phyloP scores from a whole-genome alignment of 139 green algal species.

The Micractinium conductrix region DNA sequence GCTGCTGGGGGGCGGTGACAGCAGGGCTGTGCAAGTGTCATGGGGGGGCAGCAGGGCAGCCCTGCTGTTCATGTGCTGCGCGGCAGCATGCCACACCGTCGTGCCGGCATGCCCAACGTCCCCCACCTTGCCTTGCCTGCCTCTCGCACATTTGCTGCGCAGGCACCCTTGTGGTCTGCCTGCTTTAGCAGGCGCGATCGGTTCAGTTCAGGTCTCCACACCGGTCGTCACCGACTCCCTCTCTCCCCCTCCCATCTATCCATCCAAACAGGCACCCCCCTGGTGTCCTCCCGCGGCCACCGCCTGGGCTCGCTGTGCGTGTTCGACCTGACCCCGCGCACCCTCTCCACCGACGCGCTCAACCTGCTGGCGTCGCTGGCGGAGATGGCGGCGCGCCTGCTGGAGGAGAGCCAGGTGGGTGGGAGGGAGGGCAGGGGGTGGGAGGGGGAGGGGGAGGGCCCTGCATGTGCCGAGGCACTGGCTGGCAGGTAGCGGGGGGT shows the following conservation, averaged over 20 bases:
- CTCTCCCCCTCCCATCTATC: not conserved
- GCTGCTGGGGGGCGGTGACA: not conserved
- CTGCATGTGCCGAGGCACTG: too few species aligned
- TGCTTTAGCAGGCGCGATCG: too few species aligned
- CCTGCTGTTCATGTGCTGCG: not conserved
- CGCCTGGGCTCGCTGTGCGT: slow-evolving; percentile 20
- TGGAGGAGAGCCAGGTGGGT: slow-evolving; percentile 10
- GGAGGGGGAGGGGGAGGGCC: too few species aligned
- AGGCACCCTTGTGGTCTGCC: too few species aligned
- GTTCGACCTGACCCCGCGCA: slow-evolving; percentile 17
- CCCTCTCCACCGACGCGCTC: slow-evolving; percentile 7
- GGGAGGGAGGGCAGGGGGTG: too few species aligned
- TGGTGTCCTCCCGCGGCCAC: slow-evolving; percentile 21
- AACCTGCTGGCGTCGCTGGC: slow-evolving; percentile 24
- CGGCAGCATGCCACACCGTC: not conserved
- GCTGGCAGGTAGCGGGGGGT: too few species aligned
- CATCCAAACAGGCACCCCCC: not conserved
- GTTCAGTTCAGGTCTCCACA: too few species aligned
- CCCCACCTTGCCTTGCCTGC: too few species aligned
- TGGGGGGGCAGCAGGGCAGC: not conserved
- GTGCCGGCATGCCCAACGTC: too few species aligned
- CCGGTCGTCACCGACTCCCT: not conserved
- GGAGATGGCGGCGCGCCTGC: slow-evolving; percentile 19
- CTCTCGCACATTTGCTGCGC: too few species aligned
- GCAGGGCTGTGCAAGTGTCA: not conserved